These are phyloP conservation scores for Xylariomycetidae sp. DNA, from an alignment of 2,329 filamentous ascomycete species.

Conservation along the genomic window DNA sequence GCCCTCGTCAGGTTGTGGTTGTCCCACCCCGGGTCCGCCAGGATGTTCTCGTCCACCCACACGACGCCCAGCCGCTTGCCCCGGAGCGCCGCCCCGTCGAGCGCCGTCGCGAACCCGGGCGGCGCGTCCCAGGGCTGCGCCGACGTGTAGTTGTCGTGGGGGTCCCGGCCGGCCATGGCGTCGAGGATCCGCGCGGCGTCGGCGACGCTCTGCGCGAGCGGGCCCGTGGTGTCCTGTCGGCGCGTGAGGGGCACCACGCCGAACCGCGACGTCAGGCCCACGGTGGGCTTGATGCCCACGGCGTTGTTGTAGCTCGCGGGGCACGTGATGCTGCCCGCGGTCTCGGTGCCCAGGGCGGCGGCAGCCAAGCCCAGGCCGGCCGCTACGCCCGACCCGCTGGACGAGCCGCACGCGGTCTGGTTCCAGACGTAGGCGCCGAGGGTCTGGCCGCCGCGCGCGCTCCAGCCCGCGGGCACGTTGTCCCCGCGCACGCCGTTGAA, in stretches of 20 bases:
- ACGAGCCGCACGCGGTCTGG: constrained; percentile 58
- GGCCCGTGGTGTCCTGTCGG: constrained; percentile 55
- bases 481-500: constrained; percentile 54
- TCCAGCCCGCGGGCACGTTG: constrained; percentile 58
- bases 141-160: constrained; percentile 51
- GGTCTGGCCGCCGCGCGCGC: constrained; percentile 56
- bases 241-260: constrained; percentile 55
- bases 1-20: constrained; percentile 5
- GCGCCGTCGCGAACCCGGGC: constrained; percentile 52
- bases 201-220: constrained; percentile 51
- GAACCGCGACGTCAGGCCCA: constrained; percentile 63
- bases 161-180: constrained; percentile 52
- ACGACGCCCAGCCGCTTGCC: constrained; percentile 50
- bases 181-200: constrained; percentile 55
- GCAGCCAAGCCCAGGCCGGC: constrained; percentile 56
- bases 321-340: constrained; percentile 58
- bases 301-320: constrained; percentile 54
- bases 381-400: constrained; percentile 56
- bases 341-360: constrained; percentile 59
- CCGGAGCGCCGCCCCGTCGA: constrained; percentile 43
- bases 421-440: constrained; percentile 55
- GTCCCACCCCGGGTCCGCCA: neutral
- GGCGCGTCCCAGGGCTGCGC: constrained; percentile 46
- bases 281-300: constrained; percentile 72
- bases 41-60: constrained; percentile 9